A percentile compares a stretch with the other conserved stretches of the same genome.
phyloP scores from a whole-genome alignment of 495 filamentous ascomycete species.

The Bacidia rubella region DNA sequence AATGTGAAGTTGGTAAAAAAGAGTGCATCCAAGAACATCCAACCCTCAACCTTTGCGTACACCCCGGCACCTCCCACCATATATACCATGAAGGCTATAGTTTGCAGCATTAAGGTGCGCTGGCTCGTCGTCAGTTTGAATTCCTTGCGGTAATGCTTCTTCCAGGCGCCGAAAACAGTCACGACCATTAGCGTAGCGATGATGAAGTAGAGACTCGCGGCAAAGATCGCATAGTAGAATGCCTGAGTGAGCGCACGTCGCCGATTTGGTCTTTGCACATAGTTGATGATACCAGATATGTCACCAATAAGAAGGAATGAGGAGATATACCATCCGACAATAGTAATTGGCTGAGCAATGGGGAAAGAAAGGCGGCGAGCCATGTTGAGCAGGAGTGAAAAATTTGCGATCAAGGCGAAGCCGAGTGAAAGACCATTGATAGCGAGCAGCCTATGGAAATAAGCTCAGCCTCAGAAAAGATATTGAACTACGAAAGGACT shows the following conservation, averaged over 20 bases:
- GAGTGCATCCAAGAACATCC: constrained; percentile 64
- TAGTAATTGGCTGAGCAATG: constrained; percentile 51
- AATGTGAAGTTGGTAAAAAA: constrained; percentile 79
- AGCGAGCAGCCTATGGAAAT: constrained; percentile 40
- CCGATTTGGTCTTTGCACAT: constrained; percentile 31
- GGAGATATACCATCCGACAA: constrained; percentile 51
- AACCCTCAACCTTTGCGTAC: constrained; percentile 59
- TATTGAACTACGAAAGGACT: no score
- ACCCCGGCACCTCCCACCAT: constrained; percentile 60
- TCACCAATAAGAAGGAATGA: constrained; percentile 51
- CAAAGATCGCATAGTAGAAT: constrained; percentile 70
- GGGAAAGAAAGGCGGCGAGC: constrained; percentile 47
- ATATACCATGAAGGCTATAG: constrained; percentile 64
- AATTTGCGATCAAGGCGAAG: constrained; percentile 57
- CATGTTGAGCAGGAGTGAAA: constrained; percentile 59
- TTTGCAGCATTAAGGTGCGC: constrained; percentile 79
- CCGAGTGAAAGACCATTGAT: constrained; percentile 64
- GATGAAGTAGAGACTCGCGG: constrained; percentile 62
- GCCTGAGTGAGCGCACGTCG: constrained; percentile 48
- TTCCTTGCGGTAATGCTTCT: constrained; percentile 50
- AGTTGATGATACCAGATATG: constrained; percentile 39
- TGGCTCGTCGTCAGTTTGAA: constrained; percentile 62
- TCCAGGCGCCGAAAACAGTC: constrained; percentile 52
- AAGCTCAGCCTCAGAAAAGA: no score
- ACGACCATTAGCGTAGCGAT: constrained; percentile 55